Base-by-base conservation (phyloP, 1,139 yeast species). In the Candida labiduridarum region DNA sequence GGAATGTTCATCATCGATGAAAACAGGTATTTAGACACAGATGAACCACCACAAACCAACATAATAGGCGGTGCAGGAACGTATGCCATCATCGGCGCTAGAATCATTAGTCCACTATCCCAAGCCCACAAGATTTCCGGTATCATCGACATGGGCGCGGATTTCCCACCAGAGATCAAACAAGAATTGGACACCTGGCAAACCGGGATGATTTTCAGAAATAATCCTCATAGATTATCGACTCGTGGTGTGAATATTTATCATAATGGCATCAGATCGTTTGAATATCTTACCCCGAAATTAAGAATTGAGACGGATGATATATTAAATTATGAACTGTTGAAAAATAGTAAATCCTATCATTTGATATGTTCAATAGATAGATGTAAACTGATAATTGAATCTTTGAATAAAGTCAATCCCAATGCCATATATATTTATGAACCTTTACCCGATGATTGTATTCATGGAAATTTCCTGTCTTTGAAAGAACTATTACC, bases 1-100 rank as follows among this genome's bases (percentile, higher is more conserved):
- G 98, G 97, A 46, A 87, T 92, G 91, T 87, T 90, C 67, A 90
- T 92, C 59, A 79, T 92, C n/a, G 98, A 92, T 65, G 96, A 89
- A 56, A 89, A 91, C 58, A 84, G 82, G 50, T 85, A 81, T 59
- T 76, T 80, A 0, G 63, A 67, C 6, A 62, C 76, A 45, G 68
- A 72, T 19, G 69, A 76, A 6, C 64, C 67, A 1, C 60, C 80
- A 0, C 80, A 81, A 27, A 63, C 67, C 47, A 71, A 89, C 61
- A 75, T 91, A 8, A 75, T 89, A 41, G 98, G 97, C 0, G 98
- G 98, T 0, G 98, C 92, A 1, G 97, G 96, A 0, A 81, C 94
- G 0, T 92, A 82, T 64, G 91, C 92, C 1, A 82, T 85, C 1
- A 72, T 87, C n/a, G 97, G 97, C 0, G 85, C 89, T 0, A 69